Base-by-base conservation (phyloP, 139 green algal genomes). In the Trebouxia sp. region DNA sequence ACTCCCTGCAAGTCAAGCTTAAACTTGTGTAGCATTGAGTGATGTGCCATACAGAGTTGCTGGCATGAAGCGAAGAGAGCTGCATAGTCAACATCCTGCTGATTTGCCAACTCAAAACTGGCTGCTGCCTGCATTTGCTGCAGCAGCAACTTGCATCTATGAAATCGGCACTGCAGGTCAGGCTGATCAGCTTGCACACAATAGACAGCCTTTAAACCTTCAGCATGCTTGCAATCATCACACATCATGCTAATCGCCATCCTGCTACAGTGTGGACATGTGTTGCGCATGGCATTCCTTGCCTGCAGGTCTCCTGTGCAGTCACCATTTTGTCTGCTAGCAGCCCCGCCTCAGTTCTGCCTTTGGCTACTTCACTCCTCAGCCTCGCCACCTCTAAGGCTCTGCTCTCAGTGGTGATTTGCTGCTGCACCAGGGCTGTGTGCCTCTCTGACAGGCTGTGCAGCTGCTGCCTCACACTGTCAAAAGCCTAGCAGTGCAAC, bases 301-400 rank as follows among this genome's bases (percentile, higher is more conserved):
- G 43, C 62, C 62, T 72, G 32, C 62, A 72, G 62, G 62, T 45
- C 20, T 72, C 32, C 62, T 28, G 62, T 9, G 35, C 32, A 72
- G 62, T 35, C 43, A 35, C 62, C 20, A 72, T 32, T 15, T 72
- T 72, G 62, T 43, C 62, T 72, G 62, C 62, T 28, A 42, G 7
- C 32, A 45, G 0, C 8, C 3, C 15, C 20, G 35, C 62, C 35
- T 56, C 85, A 91, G 85, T 24, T 35, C 15, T 42, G 11, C n/a
- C 35, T 35, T 72, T 17, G 42, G 62, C 32, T 15, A 72, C 14
- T 15, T 72, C 11, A 26, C 62, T 72, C 32, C 62, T 72, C 32
- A 72, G 62, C 62, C 62, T 45, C 28, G 62, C 15, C 0, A 72
- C 12, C 8, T 72, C 62, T 72, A 35, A 72, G 32, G 42, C 62